Evolutionary conservation across 352 stramenopile genomes (phyloP), one percentile per base, ranked within the genome.

Genomic region (Pythium biforme): DNA sequence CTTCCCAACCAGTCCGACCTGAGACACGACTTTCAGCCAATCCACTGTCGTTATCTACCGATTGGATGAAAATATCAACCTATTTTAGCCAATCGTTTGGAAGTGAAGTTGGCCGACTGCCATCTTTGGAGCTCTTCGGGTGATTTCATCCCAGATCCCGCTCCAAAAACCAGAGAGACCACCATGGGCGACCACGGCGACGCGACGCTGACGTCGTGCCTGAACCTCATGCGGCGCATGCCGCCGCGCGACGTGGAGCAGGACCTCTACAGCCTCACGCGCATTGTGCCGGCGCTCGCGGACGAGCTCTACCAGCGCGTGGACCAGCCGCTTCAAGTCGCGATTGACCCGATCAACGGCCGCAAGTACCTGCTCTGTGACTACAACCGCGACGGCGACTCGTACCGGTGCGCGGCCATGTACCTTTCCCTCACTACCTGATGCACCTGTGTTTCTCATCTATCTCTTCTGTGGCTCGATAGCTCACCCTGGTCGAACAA

Each of bases 381-480:
- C 74, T 98, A 98, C 76, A 98, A 99, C 78, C 84, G 93, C 55
- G 92, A 98, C 61, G 95, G 89, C 14, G 92, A 97, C 69, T 92
- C 86, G 31, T 88, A 98, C 70, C 79, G 93, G 62, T 74, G 49
- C 25, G 33, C 2, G 12, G 2, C 11, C 37, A n/a, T n/a, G n/a
- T 43, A 7, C 37, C 37, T 37, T 11, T 11, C 31, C 9, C 31
- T 37, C 8, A n/a, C n/a, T n/a, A n/a, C n/a, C n/a, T n/a, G n/a
- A n/a, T n/a, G n/a, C n/a, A n/a, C n/a, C n/a, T n/a, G 31, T 37
- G 31, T 11, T 37, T 10, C 12, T 43, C 17, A 43, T 20, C 10
- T 43, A 14, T n/a, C 37, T 43, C 37, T 4, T 37, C 15, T 43
- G 11, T 43, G 12, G 31, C 31, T 34, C 37, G 25, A 27, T 61